phyloP scores from a whole-genome alignment of 345 rosid genomes.

The Arabis hirsuta region DNA sequence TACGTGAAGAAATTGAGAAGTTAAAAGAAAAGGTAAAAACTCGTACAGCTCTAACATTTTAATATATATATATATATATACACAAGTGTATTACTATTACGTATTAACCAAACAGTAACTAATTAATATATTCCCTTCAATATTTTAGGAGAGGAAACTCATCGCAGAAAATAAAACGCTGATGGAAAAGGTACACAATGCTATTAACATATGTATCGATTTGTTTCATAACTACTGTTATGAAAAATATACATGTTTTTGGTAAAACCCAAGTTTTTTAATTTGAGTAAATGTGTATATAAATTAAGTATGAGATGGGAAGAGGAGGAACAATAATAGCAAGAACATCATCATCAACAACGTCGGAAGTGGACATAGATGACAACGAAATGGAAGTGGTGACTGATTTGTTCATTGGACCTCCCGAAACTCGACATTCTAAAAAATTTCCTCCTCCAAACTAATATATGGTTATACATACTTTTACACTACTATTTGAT shows the following conservation, averaged over 20 bases:
- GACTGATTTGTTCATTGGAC: constrained; percentile 81
- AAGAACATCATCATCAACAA: constrained; percentile 23
- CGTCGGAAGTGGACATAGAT: constrained; percentile 26
- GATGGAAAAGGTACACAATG: constrained; percentile 50
- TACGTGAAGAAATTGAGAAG: constrained; percentile 65
- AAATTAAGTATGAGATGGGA: constrained; percentile 50
- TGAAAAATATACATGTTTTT: not conserved
- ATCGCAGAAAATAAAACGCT: constrained; percentile 58
- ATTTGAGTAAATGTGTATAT: constrained; percentile 26
- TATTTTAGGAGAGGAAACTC: constrained; percentile 59
- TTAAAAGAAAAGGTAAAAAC: constrained; percentile 65
- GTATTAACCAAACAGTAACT: not conserved
- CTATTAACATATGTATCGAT: not conserved
- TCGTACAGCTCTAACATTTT: constrained; percentile 14
- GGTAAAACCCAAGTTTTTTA: not conserved
- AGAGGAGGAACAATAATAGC: constrained; percentile 21
- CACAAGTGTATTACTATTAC: not conserved
- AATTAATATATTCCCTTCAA: not conserved
- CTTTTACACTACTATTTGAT: constrained; percentile 1
- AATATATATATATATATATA: not conserved
- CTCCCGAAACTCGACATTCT: constrained; percentile 50
- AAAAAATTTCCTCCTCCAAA: constrained; percentile 40
- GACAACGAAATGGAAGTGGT: constrained; percentile 61
- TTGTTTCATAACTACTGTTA: constrained; percentile 5
- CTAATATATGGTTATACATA: constrained; percentile 26